Percentiles rank a stretch among this genome's conserved stretches.
Evolutionary conservation across 2,329 filamentous ascomycete species (phyloP).

Genomic region (Myotisia sp.): DNA sequence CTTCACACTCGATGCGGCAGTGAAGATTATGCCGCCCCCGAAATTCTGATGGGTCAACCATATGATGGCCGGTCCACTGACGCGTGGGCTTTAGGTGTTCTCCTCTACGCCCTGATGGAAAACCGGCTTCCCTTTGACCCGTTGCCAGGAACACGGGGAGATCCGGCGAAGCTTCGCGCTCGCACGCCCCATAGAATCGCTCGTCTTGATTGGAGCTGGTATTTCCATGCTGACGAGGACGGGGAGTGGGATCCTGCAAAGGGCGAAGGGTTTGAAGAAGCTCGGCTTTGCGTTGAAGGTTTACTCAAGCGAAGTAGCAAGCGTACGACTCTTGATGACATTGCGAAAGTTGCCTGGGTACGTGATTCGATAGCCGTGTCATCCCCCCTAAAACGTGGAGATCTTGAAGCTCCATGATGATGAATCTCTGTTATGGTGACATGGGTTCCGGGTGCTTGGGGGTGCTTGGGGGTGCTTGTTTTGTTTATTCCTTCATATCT

Average conservation of each 20-base stretch:
- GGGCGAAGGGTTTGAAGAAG: constrained; percentile 54
- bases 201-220: constrained; percentile 89
- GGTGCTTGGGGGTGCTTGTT: too few species aligned
- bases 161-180: constrained; percentile 60
- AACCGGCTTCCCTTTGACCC: constrained; percentile 88
- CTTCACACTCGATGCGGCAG: constrained; percentile 90
- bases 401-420: constrained; percentile 36
- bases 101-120: constrained; percentile 87
- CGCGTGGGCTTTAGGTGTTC: constrained; percentile 86
- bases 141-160: constrained; percentile 58
- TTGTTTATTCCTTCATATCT: constrained; percentile 1
- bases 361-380: constrained; percentile 55
- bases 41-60: constrained; percentile 86
- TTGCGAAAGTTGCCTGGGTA: constrained; percentile 64
- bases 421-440: neutral
- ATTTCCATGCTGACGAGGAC: constrained; percentile 66
- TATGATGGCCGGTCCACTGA: constrained; percentile 89
- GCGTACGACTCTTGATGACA: constrained; percentile 60
- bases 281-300: constrained; percentile 68
- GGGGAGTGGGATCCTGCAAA: constrained; percentile 69
- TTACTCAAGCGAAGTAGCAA: constrained; percentile 69
- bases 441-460: neutral
- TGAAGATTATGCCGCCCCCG: constrained; percentile 92
- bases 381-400: constrained; percentile 39
- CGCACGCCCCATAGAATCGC: constrained; percentile 89